Evolutionary conservation across 768 basidiomycete species (phyloP), one percentile per base, ranked within the genome.

Genomic region (Leccinum boreale): DNA sequence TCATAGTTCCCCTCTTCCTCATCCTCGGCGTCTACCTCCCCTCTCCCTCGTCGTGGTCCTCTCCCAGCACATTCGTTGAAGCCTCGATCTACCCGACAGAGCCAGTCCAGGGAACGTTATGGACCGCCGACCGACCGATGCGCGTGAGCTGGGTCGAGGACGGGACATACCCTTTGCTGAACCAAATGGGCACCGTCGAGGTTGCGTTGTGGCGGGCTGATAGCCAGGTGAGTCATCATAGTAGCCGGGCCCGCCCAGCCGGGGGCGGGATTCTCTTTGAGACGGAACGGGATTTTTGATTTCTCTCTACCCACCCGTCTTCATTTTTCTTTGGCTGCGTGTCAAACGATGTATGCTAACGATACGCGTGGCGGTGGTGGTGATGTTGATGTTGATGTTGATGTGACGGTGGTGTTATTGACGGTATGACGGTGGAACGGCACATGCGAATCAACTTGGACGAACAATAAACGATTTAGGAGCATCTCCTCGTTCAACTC

Each of bases 71-170:
- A 2, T 50, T 61, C 15, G 69, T 55, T 50, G 50, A 59, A 14
- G 78, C 74, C 26, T 75, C 75, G 7, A 66, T 86, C 24, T 85
- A 81, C 58, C 79, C 82, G 1, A 85, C 80, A 0, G 66, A 75
- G 15, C 85, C 85, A 4, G 58, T 79, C 15, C 70, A 78, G 31
- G 71, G 65, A 19, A 81, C 83, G 0, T 73, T 77, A 3, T 78
- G 78, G 59, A 64, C 66, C 29, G 74, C 80, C 35, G 84, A 82
- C 9, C 69, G 75, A 44, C 70, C 74, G 5, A 74, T 74, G 23
- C 42, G 65, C 9, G 65, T 85, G 4, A 76, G 67, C 4, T 88
- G 86, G 86, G 69, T 66, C 36, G 84, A 87, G 42, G 79, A 83
- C 46, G 66, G 69, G 6, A 65, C 47, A 1, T 59, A 60, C 8